Percentiles rank a stretch among this genome's conserved stretches.
Evolutionary conservation across 179 eudicot genomes (phyloP).

Genomic region (Patellifolia procumbens): DNA sequence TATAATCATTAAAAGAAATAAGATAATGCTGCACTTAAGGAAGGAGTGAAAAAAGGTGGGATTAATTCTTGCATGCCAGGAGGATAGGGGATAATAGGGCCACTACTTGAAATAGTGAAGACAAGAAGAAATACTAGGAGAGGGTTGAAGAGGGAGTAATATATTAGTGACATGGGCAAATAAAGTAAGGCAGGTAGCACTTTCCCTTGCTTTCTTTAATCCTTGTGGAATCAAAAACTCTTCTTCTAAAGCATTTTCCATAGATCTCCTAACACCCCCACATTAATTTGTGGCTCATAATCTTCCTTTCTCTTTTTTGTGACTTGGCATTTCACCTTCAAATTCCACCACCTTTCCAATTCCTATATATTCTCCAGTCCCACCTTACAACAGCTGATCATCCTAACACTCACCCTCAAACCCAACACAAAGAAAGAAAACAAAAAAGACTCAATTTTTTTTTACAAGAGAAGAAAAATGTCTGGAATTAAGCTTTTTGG

Average conservation of each 20-base stretch:
- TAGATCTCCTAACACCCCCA: constrained; percentile 39
- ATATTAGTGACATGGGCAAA: constrained; percentile 38
- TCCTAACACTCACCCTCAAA: neutral
- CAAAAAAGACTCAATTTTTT: neutral
- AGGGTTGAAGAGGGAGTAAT: neutral
- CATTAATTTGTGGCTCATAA: constrained; percentile 60
- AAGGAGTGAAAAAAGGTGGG: no score
- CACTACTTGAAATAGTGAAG: constrained; percentile 10
- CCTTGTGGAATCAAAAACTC: constrained; percentile 33
- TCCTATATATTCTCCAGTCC: constrained; percentile 9
- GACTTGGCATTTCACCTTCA: constrained; percentile 46
- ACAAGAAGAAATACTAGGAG: neutral
- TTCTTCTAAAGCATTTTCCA: constrained; percentile 28
- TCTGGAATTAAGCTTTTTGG: constrained; percentile 73
- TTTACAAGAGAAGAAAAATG: constrained; percentile 29
- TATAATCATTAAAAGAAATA: no score
- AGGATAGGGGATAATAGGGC: constrained; percentile 17
- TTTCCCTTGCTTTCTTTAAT: constrained; percentile 23
- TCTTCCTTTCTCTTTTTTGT: constrained; percentile 30
- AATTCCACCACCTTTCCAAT: constrained; percentile 5
- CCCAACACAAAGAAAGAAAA: neutral
- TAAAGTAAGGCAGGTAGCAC: constrained; percentile 27
- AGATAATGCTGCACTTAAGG: no score
- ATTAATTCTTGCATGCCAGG: constrained; percentile 4
- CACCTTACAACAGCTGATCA: neutral